phyloP scores from a whole-genome alignment of 768 basidiomycete species.

The Omphalotus guepiniiformis region DNA sequence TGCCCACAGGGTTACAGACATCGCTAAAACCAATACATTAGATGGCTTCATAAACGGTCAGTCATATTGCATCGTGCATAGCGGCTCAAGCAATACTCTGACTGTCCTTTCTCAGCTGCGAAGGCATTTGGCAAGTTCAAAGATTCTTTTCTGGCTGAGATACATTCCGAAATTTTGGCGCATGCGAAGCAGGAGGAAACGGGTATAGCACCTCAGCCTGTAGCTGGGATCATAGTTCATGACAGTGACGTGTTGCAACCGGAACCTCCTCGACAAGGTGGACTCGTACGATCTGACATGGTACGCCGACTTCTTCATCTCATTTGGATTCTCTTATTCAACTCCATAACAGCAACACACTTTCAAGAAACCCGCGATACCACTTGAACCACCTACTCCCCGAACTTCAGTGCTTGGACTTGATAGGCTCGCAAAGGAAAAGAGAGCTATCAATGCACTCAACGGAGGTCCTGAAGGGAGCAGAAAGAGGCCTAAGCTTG shows the following conservation, averaged over 20 bases:
- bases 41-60: constrained; percentile 68
- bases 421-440: constrained; percentile 85
- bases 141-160: constrained; percentile 68
- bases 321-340: constrained; percentile 7
- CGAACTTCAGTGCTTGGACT: constrained; percentile 80
- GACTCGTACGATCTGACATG: constrained; percentile 64
- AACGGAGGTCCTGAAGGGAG: constrained; percentile 43
- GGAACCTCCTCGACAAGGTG: constrained; percentile 72
- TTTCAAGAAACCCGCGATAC: constrained; percentile 72
- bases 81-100: constrained; percentile 3
- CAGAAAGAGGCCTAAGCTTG: constrained; percentile 61
- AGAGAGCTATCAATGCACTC: constrained; percentile 61
- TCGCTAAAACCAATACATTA: constrained; percentile 65
- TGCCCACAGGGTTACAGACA: constrained; percentile 73
- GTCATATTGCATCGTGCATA: constrained; percentile 12
- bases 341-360: constrained; percentile 61
- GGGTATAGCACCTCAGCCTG: constrained; percentile 49
- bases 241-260: constrained; percentile 83
- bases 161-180: constrained; percentile 75
- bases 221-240: constrained; percentile 74
- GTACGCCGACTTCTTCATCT: constrained; percentile 32
- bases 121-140: constrained; percentile 84
- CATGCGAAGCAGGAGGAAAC: constrained; percentile 64
- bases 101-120: constrained; percentile 44
- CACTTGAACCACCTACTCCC: constrained; percentile 73